These are phyloP conservation scores for Chenopodium berlandieri DNA, from an alignment of 148 eudicot species.

Conservation along the genomic window DNA sequence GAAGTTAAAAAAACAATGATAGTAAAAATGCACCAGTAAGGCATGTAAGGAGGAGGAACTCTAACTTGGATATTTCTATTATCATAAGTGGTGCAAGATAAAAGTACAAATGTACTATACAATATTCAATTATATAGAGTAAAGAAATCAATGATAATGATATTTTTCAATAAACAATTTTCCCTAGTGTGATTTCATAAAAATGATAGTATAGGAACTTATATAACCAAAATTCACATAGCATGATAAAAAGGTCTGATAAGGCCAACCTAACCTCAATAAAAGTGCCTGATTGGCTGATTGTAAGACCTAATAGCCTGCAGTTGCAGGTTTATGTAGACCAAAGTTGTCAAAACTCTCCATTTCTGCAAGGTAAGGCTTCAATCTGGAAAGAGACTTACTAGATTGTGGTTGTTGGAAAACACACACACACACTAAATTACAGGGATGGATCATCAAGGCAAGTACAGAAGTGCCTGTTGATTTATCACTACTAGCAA, in stretches of 20 bases:
- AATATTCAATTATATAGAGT: not conserved
- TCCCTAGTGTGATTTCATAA: not conserved
- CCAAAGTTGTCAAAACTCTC: not conserved
- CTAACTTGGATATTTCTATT: not conserved
- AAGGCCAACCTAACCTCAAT: not conserved
- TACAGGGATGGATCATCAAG: not conserved
- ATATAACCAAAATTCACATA: not conserved
- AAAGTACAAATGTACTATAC: not conserved
- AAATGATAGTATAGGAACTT: too few species aligned
- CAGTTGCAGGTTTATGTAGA: not conserved
- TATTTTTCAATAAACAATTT: too few species aligned
- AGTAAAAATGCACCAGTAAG: not conserved
- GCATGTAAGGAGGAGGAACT: not conserved
- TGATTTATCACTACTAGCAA: not conserved
- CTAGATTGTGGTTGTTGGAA: not conserved
- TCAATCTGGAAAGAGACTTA: not conserved
- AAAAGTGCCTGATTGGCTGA: not conserved
- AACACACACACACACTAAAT: not conserved
- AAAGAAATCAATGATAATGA: not conserved
- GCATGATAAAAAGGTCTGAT: not conserved
- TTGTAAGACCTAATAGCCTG: not conserved
- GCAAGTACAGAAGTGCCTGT: not conserved
- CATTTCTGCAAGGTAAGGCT: not conserved
- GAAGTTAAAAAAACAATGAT: not conserved
- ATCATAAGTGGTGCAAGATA: not conserved